A percentile compares a stretch with the other conserved stretches of the same genome.
phyloP scores from a whole-genome alignment of 163 green algal genomes.

The Prototheca wickerhamii region DNA sequence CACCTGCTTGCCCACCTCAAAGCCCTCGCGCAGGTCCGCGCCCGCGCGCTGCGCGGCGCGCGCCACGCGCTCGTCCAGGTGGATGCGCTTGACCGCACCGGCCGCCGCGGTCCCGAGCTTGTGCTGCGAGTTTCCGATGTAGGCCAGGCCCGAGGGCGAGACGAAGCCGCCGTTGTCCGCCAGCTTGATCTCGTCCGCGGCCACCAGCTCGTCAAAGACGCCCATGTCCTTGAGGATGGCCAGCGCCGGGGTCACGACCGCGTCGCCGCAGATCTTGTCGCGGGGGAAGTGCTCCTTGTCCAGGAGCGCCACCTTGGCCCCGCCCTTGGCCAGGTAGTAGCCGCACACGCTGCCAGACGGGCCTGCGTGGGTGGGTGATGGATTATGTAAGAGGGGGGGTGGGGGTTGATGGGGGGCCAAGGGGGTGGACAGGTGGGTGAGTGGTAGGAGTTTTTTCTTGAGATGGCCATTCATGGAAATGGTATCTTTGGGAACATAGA shows the following conservation, averaged over 20 bases:
- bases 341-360: constrained; percentile 64
- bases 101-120: constrained; percentile 73
- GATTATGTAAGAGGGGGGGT: not conserved
- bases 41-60: constrained; percentile 45
- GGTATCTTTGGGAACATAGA: too few relatives aligned
- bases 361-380: constrained; percentile 25
- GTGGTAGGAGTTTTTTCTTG: not conserved
- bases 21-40: constrained; percentile 71
- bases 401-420: not conserved
- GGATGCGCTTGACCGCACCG: constrained; percentile 77
- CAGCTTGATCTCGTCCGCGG: constrained; percentile 80
- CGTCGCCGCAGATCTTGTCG: constrained; percentile 80
- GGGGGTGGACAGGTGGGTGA: not conserved
- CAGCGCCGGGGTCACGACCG: constrained; percentile 69
- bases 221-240: constrained; percentile 63
- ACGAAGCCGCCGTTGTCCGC: constrained; percentile 84
- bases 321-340: constrained; percentile 66
- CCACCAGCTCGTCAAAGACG: constrained; percentile 62
- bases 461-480: too few relatives aligned
- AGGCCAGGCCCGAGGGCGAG: constrained; percentile 67
- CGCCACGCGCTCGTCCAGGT: constrained; percentile 71
- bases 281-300: constrained; percentile 84
- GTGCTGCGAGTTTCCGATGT: constrained; percentile 75
- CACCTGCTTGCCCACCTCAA: constrained; percentile 58
- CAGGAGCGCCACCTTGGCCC: constrained; percentile 69